A percentile compares a stretch with the other conserved stretches of the same genome.
phyloP scores from a whole-genome alignment of 148 eudicot genomes.

The Rhododendron williamsianum region DNA sequence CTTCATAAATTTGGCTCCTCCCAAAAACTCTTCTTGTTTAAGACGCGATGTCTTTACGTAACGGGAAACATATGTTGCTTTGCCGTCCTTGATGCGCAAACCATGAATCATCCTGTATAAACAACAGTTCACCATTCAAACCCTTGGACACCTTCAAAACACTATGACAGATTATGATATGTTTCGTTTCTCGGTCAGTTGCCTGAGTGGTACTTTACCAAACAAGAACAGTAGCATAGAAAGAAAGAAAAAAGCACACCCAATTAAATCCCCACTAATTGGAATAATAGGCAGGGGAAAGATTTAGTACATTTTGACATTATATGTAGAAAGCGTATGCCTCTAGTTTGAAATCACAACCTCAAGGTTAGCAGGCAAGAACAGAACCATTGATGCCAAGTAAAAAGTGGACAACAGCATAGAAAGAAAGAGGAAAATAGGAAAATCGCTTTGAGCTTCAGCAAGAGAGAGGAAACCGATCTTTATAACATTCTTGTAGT shows the following conservation, averaged over 20 bases:
- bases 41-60: conserved; percentile 80
- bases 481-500: too few species aligned
- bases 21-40: conserved; percentile 79
- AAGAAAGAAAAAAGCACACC: background rate
- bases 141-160: background rate
- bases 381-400: background rate
- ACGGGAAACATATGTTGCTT: conserved; percentile 95
- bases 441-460: too few species aligned
- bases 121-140: background rate
- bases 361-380: background rate
- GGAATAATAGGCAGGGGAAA: too few species aligned
- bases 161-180: background rate
- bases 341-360: background rate
- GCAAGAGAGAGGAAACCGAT: too few species aligned
- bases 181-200: too few species aligned
- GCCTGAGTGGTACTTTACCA: too few species aligned
- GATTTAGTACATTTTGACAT: background rate
- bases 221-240: background rate
- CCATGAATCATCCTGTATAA: conserved; percentile 83
- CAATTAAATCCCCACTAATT: background rate
- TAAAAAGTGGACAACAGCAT: background rate
- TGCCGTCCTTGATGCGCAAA: conserved; percentile 85
- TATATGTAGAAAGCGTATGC: background rate
- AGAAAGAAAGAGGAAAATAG: too few species aligned
- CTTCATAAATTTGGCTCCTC: conserved; percentile 87